Conservation (phyloP, 2,329 filamentous ascomycete species). For the Botryosphaeria dothidea region DNA sequence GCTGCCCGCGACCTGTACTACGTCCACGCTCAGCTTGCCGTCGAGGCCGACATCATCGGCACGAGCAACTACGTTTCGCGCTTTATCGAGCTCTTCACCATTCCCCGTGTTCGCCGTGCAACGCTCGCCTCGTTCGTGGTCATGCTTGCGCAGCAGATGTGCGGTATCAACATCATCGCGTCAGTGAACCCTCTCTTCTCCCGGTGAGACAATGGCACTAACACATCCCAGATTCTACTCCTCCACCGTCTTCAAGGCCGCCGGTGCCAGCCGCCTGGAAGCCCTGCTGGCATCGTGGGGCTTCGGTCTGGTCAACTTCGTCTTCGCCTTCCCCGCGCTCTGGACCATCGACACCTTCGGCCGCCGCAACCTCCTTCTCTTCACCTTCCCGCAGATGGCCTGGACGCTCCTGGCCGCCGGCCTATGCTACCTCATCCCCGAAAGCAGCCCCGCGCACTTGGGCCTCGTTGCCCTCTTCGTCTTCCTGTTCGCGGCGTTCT, state of each 20-base stretch:
- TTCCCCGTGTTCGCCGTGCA: slow-evolving; percentile 69
- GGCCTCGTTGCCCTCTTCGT: slow-evolving; percentile 58
- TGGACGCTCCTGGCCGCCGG: slow-evolving; percentile 51
- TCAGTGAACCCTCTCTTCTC: background rate
- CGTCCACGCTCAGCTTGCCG: slow-evolving; percentile 38
- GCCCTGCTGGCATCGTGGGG: slow-evolving; percentile 58
- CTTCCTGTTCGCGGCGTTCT: slow-evolving; percentile 54
- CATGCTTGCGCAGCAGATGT: slow-evolving; percentile 71
- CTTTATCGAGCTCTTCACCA: slow-evolving; percentile 62
- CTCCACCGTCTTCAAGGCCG: slow-evolving; percentile 51
- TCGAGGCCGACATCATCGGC: slow-evolving; percentile 36
- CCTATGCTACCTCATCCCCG: slow-evolving; percentile 54
- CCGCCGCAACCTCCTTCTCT: slow-evolving; percentile 51
- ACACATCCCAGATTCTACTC: slow-evolving; percentile 43
- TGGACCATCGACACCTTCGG: slow-evolving; percentile 59
- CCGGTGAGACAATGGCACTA: too few relatives aligned
- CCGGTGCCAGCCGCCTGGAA: slow-evolving; percentile 43
- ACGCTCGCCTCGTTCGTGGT: slow-evolving; percentile 75
- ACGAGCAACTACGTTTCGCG: slow-evolving; percentile 43
- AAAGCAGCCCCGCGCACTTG: slow-evolving; percentile 41
- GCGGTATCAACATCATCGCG: slow-evolving; percentile 52
- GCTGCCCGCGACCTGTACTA: slow-evolving; percentile 47
- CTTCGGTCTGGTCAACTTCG: slow-evolving; percentile 60
- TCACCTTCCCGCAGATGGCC: slow-evolving; percentile 54
- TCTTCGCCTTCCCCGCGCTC: slow-evolving; percentile 60